phyloP scores from a whole-genome alignment of 305 asterid species.

The Fraxinus angustifolia region DNA sequence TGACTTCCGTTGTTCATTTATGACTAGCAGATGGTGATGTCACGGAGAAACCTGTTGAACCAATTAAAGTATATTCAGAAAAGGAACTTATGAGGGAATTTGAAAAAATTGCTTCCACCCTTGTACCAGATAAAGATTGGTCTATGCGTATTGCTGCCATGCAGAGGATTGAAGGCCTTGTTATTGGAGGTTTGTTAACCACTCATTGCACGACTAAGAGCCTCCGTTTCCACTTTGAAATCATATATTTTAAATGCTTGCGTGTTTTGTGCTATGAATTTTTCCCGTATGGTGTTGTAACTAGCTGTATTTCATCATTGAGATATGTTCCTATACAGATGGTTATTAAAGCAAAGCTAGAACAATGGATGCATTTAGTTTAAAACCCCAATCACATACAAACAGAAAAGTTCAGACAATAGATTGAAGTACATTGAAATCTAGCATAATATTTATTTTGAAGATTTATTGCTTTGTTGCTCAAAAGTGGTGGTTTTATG shows the following conservation, averaged over 20 bases:
- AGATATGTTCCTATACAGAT: neutral
- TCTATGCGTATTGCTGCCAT: conserved; percentile 88
- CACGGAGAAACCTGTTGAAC: conserved; percentile 88
- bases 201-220: neutral
- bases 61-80: conserved; percentile 87
- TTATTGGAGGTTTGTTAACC: conserved; percentile 71
- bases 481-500: neutral
- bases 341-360: neutral
- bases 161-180: conserved; percentile 95
- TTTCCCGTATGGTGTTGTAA: neutral
- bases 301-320: neutral
- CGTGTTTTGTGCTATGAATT: neutral
- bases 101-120: conserved; percentile 88
- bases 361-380: neutral
- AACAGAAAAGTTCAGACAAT: neutral
- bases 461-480: neutral
- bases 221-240: neutral
- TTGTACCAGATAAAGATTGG: conserved; percentile 98
- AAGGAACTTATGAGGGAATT: conserved; percentile 91
- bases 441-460: neutral
- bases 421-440: neutral
- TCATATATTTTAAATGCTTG: neutral
- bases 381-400: neutral
- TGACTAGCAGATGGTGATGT: conserved; percentile 84
- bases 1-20: conserved; percentile 25